Base-by-base conservation (phyloP, 768 basidiomycete species). In the Hygrocybe coccinea region DNA sequence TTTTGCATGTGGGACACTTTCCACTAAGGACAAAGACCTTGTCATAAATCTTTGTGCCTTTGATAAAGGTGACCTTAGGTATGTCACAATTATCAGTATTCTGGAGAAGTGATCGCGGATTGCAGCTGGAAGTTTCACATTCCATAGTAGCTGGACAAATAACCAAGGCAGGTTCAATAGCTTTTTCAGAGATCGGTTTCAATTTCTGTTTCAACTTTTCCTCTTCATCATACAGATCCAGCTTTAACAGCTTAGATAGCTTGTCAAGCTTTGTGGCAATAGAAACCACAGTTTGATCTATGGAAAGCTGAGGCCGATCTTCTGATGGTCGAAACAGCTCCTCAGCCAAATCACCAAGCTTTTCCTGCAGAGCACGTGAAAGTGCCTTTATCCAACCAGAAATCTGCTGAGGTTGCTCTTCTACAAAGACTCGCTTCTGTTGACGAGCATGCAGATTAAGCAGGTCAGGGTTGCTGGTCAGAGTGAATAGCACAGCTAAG, bases 11-110 rank as follows among this genome's bases (percentile, higher is more conserved):
- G 41, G 35, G 14, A 54, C 59, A 60, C 56, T 57, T 49, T 29
- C 56, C 62, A 39, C 53, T 53, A 6, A 63, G 46, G 11, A 63
- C 60, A 21, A 51, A 49, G 21, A 58, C 52, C 52, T 61, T 43
- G 29, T 29, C 4, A 8, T 29, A 29, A 8, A 29, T 29, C 29
- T 29, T 29, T 29, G 29, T 29, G 29, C 29, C 29, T 29, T 29
- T 29, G 29, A 29, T 29, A 8, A 29, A 29, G 8, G 29, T 29
- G 8, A 29, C 29, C 8, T 29, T 29, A 8, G 29, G 29, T 29
- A 29, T 8, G 29, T 29, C 29, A 29, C 29, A 8, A 29, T 4
- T 29, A 29, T 29, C 29, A 8, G 29, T 29, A 29, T 29, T 29
- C 29, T 29, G 29, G 29, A 29, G 29, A 8, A 29, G 29, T 29